phyloP scores from a whole-genome alignment of 2,329 filamentous ascomycete genomes.

The Zymoseptoria crescenta region DNA sequence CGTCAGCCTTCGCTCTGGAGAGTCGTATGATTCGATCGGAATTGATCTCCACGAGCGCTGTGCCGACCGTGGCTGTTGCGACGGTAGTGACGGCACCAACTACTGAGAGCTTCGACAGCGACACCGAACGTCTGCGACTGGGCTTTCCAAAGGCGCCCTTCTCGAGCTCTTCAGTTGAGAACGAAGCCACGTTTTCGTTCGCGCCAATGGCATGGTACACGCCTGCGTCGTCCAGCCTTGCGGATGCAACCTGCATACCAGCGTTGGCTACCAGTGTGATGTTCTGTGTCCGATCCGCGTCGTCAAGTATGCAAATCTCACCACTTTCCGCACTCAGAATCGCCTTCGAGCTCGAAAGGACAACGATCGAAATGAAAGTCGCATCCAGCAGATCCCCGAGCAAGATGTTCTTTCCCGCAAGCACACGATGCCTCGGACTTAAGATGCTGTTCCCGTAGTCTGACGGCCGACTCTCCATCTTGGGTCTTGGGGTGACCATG shows the following conservation, averaged over 20 bases:
- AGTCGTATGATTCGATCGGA: conserved; percentile 19
- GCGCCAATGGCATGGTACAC: conserved; percentile 62
- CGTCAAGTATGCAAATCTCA: conserved; percentile 81
- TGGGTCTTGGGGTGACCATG: conserved; percentile 21
- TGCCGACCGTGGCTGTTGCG: conserved; percentile 32
- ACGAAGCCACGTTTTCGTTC: conserved; percentile 48
- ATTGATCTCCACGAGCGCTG: conserved; percentile 25
- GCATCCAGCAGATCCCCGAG: conserved; percentile 74
- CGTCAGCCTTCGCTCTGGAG: conserved; percentile 3
- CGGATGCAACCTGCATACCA: conserved; percentile 60
- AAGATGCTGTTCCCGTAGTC: conserved; percentile 30
- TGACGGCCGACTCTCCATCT: conserved; percentile 26
- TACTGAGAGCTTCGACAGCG: conserved; percentile 10
- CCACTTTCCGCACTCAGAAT: conserved; percentile 82
- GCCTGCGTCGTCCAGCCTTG: conserved; percentile 51
- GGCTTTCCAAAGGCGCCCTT: conserved; percentile 21
- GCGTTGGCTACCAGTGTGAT: conserved; percentile 59
- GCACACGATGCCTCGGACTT: conserved; percentile 53
- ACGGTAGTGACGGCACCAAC: conserved; percentile 22
- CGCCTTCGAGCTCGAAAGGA: conserved; percentile 64
- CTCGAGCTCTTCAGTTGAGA: conserved; percentile 33
- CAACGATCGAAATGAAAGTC: conserved; percentile 71
- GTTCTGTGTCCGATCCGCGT: conserved; percentile 63
- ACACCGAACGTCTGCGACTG: conserved; percentile 12
- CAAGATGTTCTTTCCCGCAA: conserved; percentile 80